Conservation (phyloP, 202 grass and related monocot genomes). For the Zoysia matrella region DNA sequence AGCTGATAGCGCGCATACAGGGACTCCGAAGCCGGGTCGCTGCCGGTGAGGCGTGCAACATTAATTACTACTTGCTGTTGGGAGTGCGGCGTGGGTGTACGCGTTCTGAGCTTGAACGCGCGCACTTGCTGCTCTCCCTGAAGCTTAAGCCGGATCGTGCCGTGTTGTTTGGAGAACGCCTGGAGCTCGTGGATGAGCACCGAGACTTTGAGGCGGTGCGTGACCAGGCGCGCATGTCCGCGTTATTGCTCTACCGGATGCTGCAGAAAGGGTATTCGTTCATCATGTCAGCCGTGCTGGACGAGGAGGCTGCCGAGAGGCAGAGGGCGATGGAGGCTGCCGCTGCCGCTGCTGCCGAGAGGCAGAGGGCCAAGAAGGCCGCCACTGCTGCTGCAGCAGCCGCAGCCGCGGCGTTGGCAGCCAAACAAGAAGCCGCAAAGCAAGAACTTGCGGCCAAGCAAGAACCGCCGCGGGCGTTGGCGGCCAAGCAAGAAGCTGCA, state of each 20-base stretch:
- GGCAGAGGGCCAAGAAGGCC: background rate
- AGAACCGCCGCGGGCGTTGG: too few relatives aligned
- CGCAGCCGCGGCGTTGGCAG: background rate
- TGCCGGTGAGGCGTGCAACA: constrained; percentile 59
- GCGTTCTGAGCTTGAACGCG: constrained; percentile 80
- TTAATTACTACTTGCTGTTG: constrained; percentile 78
- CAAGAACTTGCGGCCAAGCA: background rate
- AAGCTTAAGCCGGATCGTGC: constrained; percentile 88
- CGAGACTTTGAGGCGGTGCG: constrained; percentile 80
- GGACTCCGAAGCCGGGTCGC: constrained; percentile 60
- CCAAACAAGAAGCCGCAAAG: constrained; percentile 37
- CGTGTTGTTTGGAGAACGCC: constrained; percentile 69
- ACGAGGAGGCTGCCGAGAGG: constrained; percentile 64
- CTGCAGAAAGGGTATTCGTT: constrained; percentile 2
- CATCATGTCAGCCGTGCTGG: constrained; percentile 59
- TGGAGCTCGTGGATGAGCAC: constrained; percentile 89
- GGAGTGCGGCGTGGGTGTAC: constrained; percentile 78
- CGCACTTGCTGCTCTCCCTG: constrained; percentile 72
- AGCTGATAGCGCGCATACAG: constrained; percentile 75
- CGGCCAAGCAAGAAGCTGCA: background rate
- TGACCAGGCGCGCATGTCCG: constrained; percentile 89
- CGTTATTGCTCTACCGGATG: constrained; percentile 82
- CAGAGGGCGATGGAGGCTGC: constrained; percentile 58
- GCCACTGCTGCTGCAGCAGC: too few relatives aligned
- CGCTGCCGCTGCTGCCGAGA: rapidly evolving